Percentiles rank a stretch among this genome's conserved stretches.
Conservation (phyloP, 805 yeast species). For the Zygosaccharomyces pseudorouxii region DNA sequence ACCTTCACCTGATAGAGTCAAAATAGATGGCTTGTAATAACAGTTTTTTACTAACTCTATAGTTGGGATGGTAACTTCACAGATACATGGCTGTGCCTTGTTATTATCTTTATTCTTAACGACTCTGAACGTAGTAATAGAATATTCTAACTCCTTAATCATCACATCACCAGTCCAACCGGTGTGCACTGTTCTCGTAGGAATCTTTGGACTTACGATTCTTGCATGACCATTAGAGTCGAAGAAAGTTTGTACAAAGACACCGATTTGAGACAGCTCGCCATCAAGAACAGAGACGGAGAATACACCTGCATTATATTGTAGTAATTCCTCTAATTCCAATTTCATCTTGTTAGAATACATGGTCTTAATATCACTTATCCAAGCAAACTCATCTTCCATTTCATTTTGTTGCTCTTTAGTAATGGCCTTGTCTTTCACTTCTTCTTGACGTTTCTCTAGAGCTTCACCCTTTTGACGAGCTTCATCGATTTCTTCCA, state of each 20-base stretch:
- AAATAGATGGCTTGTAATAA: constrained; percentile 54
- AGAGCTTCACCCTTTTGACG: constrained; percentile 37
- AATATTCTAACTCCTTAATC: constrained; percentile 73
- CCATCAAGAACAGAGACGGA: constrained; percentile 63
- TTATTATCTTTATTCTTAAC: constrained; percentile 51
- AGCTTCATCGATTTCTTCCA: constrained; percentile 49
- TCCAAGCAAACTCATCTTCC: constrained; percentile 31
- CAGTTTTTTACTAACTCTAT: constrained; percentile 57
- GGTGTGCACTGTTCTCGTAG: constrained; percentile 30
- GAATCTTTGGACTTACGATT: constrained; percentile 50
- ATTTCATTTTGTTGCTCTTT: constrained; percentile 29
- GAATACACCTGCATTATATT: constrained; percentile 70
- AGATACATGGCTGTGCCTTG: constrained; percentile 53
- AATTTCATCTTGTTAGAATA: constrained; percentile 46
- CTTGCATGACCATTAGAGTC: constrained; percentile 70
- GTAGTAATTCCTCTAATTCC: constrained; percentile 52
- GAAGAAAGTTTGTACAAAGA: constrained; percentile 68
- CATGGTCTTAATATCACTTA: constrained; percentile 37
- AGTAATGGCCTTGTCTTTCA: constrained; percentile 34
- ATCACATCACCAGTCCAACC: constrained; percentile 67
- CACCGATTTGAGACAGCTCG: constrained; percentile 47
- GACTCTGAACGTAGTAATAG: constrained; percentile 58
- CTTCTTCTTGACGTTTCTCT: constrained; percentile 30
- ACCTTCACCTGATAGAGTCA: constrained; percentile 52
- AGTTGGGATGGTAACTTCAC: constrained; percentile 64